phyloP scores from a whole-genome alignment of 176 grass and related monocot genomes.

The Zea luxurians region DNA sequence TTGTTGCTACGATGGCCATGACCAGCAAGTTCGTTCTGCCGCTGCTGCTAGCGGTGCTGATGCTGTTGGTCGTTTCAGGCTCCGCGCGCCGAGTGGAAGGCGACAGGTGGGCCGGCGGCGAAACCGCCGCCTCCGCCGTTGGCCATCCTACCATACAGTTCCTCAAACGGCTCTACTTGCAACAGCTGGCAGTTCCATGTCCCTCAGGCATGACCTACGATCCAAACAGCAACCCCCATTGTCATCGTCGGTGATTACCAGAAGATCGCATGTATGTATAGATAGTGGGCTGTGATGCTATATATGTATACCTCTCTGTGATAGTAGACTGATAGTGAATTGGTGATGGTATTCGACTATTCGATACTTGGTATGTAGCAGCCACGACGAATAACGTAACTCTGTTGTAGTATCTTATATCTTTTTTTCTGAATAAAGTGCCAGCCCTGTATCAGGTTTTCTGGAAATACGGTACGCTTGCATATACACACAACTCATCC shows the following conservation, averaged over 20 bases:
- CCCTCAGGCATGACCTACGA: neutral
- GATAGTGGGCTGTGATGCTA: neutral
- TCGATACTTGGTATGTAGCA: neutral
- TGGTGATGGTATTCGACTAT: neutral
- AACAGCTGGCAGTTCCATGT: neutral
- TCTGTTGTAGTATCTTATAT: neutral
- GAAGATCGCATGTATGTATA: neutral
- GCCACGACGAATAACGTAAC: neutral
- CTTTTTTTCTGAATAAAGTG: neutral
- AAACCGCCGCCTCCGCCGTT: neutral
- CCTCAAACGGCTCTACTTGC: neutral
- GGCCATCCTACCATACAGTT: neutral
- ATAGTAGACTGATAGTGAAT: neutral
- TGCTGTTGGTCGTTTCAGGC: slow-evolving; percentile 1
- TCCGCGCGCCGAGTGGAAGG: neutral
- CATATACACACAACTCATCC: neutral
- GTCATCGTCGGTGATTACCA: neutral
- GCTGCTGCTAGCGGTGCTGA: neutral
- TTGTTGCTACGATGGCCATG: neutral
- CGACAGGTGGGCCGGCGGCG: neutral
- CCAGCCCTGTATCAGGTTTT: neutral
- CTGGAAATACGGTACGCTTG: neutral
- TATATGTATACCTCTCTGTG: neutral
- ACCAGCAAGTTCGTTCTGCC: neutral
- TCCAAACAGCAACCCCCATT: neutral